Base-by-base conservation (phyloP, 768 basidiomycete species). In the Hydnum rufescens region DNA sequence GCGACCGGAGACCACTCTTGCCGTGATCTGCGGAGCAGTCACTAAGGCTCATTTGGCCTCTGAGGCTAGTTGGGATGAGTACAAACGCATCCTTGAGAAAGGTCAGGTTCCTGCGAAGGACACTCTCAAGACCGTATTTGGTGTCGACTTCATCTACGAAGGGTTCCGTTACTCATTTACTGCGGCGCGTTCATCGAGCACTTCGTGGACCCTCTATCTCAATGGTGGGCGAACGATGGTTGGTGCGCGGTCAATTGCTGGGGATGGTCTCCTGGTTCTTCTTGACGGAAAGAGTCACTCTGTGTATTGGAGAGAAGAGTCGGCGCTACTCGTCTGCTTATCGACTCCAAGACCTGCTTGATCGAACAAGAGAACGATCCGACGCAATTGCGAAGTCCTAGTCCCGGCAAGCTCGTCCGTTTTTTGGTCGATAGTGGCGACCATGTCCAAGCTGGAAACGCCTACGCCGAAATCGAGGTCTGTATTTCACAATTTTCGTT, bases 361-460 rank as follows among this genome's bases (percentile, higher is more conserved):
- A 90, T 99, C 59, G 95, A 96, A 66, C 92, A 97, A 67, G 95
- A 99, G 73, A 96, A 96, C 60, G 95, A 99, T 61, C 95, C 95
- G 16, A 99, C 95, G 23, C 93, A 97, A 65, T 71, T 97, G 44
- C 74, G 95, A 59, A 89, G 85, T 61, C 95, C 95, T 5, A 87
- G 82, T 67, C 95, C 95, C 5, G 95, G 95, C 32, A 99, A 99
- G 67, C 76, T 99, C 48, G 76, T 99, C 52, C 76, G 92, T 31
- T 92, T 82, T 71, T 76, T 97, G 57, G 80, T 97, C 58, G 95
- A 99, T 61, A 92, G 86, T 54, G 95, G 95, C 4, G 95, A 99
- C 55, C 95, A 97, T 64, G 75, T 99, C 68, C 83, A 87, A 57
- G 88, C 92, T 55, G 93, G 95, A 19, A 89, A 97, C 57, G 82